Evolutionary conservation across 495 filamentous ascomycete genomes (phyloP), one percentile per base, ranked within the genome.

Genomic region (Filosporella fistucella): DNA sequence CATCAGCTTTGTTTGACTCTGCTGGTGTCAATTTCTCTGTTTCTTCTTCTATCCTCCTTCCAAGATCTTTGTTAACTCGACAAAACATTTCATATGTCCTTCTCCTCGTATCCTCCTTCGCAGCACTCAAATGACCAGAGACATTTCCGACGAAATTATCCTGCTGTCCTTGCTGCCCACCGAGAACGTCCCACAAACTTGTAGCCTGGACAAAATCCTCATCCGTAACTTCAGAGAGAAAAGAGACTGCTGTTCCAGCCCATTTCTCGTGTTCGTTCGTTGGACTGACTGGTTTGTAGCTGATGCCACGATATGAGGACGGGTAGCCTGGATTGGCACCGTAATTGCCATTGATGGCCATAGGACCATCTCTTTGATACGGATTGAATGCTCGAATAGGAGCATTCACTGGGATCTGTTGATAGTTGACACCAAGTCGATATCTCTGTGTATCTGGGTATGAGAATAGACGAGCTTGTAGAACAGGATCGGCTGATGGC

Each of bases 361-460:
- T 89, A 49, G 60, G 56, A 23, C 88, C 87, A 56, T 89, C 86
- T 35, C 86, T 82, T 63, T 89, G 85, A 67, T 78, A 85, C 13
- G 84, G 82, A 65, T 81, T 88, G 70, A 88, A 81, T 52, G 81
- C 65, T 40, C 68, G 61, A 47, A 85, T 71, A 8, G 85, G 81
- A 35, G 80, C 78, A 68, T 91, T 91, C 56, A 89, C 83, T 3
- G 88, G 86, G 33, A 91, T 80, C 63, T 90, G 87, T 55, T 90
- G 84, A 68, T 88, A 86, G 72, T 93, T 93, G 57, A 78, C 77
- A 34, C 88, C 86, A 17, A 93, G 67, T 52, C 88, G 81, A 70
- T 91, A 82, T 48, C 84, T 78, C 58, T 89, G 85, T 47, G 88
- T 82, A 54, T 91, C 88, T 2, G 84, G 82, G 68, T 91, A 93